Evolutionary conservation across 2,329 filamentous ascomycete genomes (phyloP).

Genomic region (Aspergillus neoniger): DNA sequence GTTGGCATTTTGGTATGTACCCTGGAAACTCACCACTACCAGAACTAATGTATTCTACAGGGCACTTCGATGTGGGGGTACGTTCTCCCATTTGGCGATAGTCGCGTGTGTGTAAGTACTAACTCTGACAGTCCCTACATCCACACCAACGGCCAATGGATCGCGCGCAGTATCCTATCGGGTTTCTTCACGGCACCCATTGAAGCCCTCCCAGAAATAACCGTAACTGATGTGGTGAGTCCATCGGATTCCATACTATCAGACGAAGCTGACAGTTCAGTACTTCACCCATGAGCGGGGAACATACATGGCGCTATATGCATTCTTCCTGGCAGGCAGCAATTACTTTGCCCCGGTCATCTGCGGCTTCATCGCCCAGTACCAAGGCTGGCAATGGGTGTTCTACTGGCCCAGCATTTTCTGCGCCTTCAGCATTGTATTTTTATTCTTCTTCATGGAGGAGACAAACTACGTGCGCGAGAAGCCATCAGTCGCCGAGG

Average conservation of each 20-base stretch:
- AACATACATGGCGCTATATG: slow-evolving; percentile 44
- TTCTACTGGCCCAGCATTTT: slow-evolving; percentile 57
- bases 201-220: slow-evolving; percentile 45
- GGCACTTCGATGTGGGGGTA: slow-evolving; percentile 38
- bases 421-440: slow-evolving; percentile 46
- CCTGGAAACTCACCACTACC: background rate
- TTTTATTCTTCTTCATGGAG: slow-evolving; percentile 58
- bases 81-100: slow-evolving; percentile 4
- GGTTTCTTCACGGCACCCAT: slow-evolving; percentile 47
- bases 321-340: slow-evolving; percentile 44
- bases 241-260: background rate
- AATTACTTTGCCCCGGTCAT: slow-evolving; percentile 50
- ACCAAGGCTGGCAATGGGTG: slow-evolving; percentile 51
- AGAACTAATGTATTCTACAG: slow-evolving; percentile 10
- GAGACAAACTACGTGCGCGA: slow-evolving; percentile 54
- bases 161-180: slow-evolving; percentile 38
- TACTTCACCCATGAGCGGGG: slow-evolving; percentile 48
- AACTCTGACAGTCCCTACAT: slow-evolving; percentile 31
- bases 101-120: background rate
- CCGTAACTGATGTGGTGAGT: slow-evolving; percentile 46
- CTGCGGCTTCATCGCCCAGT: slow-evolving; percentile 50
- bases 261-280: slow-evolving; percentile 21
- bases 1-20: slow-evolving; percentile 34
- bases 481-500: slow-evolving; percentile 13
- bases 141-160: slow-evolving; percentile 40